Percentiles rank a stretch among this genome's conserved stretches.
phyloP scores from a whole-genome alignment of 345 rosid genomes.

The Salix arbutifolia region DNA sequence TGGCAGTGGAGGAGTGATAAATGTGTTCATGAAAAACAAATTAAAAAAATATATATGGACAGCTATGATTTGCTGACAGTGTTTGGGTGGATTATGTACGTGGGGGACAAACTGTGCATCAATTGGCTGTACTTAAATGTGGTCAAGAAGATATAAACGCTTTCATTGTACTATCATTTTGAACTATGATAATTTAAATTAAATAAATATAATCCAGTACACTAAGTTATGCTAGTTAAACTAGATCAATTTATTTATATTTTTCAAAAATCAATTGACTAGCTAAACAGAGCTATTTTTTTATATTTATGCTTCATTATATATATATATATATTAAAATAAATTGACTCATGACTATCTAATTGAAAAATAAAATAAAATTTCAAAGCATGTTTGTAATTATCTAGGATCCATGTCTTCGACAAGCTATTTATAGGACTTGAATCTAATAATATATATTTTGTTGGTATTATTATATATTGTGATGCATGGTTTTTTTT shows the following conservation, averaged over 20 bases:
- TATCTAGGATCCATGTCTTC: not conserved
- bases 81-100: not conserved
- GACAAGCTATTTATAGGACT: not conserved
- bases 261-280: too few species aligned
- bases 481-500: too few species aligned
- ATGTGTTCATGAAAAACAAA: not conserved
- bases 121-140: not conserved
- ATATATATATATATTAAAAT: too few species aligned
- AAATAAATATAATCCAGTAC: not conserved
- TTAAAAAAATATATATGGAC: too few species aligned
- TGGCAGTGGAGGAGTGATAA: not conserved
- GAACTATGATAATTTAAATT: not conserved
- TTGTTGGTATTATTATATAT: not conserved
- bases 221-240: too few species aligned
- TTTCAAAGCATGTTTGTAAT: too few species aligned
- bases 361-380: too few species aligned
- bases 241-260: too few species aligned
- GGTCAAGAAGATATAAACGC: not conserved
- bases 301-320: too few species aligned
- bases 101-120: not conserved
- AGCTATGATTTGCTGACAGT: not conserved
- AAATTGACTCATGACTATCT: too few species aligned
- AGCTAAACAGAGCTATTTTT: too few species aligned
- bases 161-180: not conserved
- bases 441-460: too few species aligned